Evolutionary conservation across 2,329 filamentous ascomycete genomes (phyloP).

Genomic region (Pseudogymnoascus sp.): DNA sequence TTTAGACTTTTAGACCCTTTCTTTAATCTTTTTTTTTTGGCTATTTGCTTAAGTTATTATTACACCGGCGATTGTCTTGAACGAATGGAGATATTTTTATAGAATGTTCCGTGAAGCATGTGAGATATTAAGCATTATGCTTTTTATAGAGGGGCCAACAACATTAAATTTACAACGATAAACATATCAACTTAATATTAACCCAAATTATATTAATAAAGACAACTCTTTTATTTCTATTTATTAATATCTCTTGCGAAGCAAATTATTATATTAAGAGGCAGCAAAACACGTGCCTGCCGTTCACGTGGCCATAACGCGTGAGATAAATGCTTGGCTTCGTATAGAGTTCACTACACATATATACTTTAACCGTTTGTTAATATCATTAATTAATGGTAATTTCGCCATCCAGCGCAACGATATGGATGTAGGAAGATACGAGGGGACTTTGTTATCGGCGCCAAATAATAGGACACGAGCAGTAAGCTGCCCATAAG

Average conservation of each 20-base stretch:
- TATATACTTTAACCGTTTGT: neutral
- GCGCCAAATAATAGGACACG: neutral
- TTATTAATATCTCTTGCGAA: neutral
- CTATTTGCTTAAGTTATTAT: neutral
- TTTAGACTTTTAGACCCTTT: neutral
- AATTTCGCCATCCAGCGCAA: neutral
- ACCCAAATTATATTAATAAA: neutral
- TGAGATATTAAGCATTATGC: neutral
- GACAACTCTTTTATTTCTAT: neutral
- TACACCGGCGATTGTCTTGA: too few species aligned
- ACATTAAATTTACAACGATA: neutral
- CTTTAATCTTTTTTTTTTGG: neutral
- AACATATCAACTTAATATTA: neutral
- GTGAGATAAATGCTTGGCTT: neutral
- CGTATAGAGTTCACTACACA: neutral
- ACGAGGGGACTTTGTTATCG: neutral
- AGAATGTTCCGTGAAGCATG: neutral
- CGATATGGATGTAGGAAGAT: neutral
- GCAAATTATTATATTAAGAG: neutral
- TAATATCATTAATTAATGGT: neutral
- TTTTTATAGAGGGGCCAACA: neutral
- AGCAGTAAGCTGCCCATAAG: neutral
- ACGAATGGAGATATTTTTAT: neutral
- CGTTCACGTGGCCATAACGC: neutral
- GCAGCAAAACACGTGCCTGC: neutral